Evolutionary conservation across 257 asterid genomes (phyloP).

Genomic region (Jacaranda mimosifolia): DNA sequence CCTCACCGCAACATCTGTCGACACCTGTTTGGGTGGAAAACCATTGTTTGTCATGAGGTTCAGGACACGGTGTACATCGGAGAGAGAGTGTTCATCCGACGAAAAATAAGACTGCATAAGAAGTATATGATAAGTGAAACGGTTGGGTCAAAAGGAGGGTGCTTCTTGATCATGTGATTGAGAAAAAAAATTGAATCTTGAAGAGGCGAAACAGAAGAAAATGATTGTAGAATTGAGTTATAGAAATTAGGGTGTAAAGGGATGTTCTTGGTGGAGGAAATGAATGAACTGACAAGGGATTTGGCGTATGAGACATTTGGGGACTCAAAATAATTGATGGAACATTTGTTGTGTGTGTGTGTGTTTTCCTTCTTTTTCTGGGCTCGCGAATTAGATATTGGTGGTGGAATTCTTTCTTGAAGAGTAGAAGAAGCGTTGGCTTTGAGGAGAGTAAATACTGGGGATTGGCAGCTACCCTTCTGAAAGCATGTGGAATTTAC

Average conservation of each 20-base stretch:
- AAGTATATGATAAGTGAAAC: conserved; percentile 71
- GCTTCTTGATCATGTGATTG: conserved; percentile 77
- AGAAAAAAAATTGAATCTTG: conserved; percentile 86
- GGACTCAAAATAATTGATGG: conserved; percentile 59
- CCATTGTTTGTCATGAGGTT: conserved; percentile 74
- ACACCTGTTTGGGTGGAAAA: conserved; percentile 68
- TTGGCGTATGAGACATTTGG: conserved; percentile 80
- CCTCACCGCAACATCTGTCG: conserved; percentile 77
- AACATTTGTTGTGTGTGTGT: too few species aligned
- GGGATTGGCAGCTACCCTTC: conserved; percentile 49
- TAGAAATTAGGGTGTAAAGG: conserved; percentile 67
- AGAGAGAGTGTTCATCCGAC: conserved; percentile 52
- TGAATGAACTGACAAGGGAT: conserved; percentile 70
- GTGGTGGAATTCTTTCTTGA: conserved; percentile 37
- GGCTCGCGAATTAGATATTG: conserved; percentile 36
- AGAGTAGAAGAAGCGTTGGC: conserved; percentile 39
- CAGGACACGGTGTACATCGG: conserved; percentile 66
- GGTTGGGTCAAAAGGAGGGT: conserved; percentile 81
- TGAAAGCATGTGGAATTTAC: conserved; percentile 61
- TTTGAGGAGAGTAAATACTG: conserved; percentile 50
- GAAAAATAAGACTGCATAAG: conserved; percentile 70
- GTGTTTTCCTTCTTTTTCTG: conserved; percentile 38
- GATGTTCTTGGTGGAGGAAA: conserved; percentile 55
- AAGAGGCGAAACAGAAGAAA: conserved; percentile 62
- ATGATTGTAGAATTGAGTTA: conserved; percentile 72